A percentile compares a stretch with the other conserved stretches of the same genome.
Conservation (phyloP, 2,329 filamentous ascomycete genomes). For the Cordyceps pruinosa region DNA sequence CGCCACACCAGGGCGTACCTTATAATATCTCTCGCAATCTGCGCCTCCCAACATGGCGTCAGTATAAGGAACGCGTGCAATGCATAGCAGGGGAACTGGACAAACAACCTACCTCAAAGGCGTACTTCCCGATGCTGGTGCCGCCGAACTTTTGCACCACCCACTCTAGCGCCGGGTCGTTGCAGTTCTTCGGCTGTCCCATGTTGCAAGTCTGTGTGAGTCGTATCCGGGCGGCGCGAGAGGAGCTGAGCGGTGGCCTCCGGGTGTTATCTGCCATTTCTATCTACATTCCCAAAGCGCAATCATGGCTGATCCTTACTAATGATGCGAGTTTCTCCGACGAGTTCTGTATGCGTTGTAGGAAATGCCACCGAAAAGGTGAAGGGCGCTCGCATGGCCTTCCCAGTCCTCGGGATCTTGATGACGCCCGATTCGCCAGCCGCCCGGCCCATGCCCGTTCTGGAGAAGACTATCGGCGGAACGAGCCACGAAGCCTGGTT, state of each 20-base stretch:
- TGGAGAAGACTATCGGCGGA: not conserved
- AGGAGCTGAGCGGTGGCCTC: no score
- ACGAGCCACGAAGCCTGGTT: not conserved
- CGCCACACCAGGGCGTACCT: not conserved
- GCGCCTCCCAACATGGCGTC: not conserved
- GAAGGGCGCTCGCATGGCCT: not conserved
- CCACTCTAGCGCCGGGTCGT: not conserved
- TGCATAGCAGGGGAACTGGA: not conserved
- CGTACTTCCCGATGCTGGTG: conserved; percentile 6
- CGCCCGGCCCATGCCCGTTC: not conserved
- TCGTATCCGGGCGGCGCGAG: no score
- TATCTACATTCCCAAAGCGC: no score
- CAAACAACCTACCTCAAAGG: not conserved
- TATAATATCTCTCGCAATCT: not conserved
- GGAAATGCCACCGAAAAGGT: not conserved
- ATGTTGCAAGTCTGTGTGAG: not conserved
- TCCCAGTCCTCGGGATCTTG: not conserved
- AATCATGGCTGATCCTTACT: not conserved
- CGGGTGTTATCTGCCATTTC: no score
- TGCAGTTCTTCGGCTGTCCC: not conserved
- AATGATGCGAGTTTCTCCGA: not conserved
- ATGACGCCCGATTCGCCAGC: not conserved
- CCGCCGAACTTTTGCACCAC: conserved; percentile 4
- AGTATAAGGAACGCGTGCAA: not conserved
- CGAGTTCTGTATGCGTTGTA: not conserved